A percentile compares a stretch with the other conserved stretches of the same genome.
Evolutionary conservation across 441 rosid species (phyloP).

Genomic region (Erodium moschatum): DNA sequence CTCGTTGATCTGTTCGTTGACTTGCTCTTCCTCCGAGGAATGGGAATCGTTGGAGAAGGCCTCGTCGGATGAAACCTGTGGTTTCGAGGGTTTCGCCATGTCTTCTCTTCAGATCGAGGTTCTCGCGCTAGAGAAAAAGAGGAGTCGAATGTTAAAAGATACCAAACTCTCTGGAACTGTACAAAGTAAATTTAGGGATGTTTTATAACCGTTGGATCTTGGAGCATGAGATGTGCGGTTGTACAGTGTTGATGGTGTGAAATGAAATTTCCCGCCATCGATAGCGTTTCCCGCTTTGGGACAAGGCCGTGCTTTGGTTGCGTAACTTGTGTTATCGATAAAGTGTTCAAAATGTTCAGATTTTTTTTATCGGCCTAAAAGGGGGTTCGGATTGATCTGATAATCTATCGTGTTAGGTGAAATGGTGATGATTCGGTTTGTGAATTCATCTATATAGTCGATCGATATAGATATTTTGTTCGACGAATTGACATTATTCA

Average conservation of each 20-base stretch:
- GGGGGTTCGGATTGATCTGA: too few species aligned
- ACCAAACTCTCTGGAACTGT: too few species aligned
- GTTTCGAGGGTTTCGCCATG: constrained; percentile 64
- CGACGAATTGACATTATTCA: too few species aligned
- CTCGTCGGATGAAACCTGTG: constrained; percentile 56
- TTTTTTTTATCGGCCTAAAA: too few species aligned
- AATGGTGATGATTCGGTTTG: too few species aligned
- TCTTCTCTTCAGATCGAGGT: constrained; percentile 32
- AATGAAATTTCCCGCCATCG: constrained; percentile 48
- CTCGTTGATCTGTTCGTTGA: constrained; percentile 51
- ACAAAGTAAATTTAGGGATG: neutral
- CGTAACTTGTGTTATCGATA: too few species aligned
- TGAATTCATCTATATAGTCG: too few species aligned
- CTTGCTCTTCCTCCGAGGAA: constrained; percentile 58
- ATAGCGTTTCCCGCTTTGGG: neutral
- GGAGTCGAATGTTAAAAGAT: neutral
- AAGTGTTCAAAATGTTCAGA: too few species aligned
- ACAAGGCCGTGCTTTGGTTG: neutral
- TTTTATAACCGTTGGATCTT: constrained; percentile 33
- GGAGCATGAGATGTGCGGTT: constrained; percentile 15
- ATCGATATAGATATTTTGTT: too few species aligned
- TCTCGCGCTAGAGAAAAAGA: constrained; percentile 13
- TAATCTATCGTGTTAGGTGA: too few species aligned
- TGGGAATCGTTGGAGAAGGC: constrained; percentile 40
- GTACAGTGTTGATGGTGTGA: constrained; percentile 14